phyloP scores from a whole-genome alignment of 2,329 filamentous ascomycete genomes.

The Tolypocladium ovalisporum region DNA sequence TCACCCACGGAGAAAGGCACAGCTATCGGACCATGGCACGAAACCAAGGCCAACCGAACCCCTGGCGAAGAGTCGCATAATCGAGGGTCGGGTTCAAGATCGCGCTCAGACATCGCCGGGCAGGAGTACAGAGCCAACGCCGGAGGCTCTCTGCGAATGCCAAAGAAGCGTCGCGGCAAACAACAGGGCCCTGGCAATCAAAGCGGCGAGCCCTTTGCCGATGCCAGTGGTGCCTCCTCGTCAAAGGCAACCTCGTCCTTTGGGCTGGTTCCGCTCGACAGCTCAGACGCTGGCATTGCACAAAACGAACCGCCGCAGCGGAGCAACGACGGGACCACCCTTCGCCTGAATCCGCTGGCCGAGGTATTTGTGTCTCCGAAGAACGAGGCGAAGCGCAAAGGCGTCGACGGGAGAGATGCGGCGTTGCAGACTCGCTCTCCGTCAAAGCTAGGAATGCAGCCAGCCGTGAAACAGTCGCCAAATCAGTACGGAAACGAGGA shows the following conservation, averaged over 20 bases:
- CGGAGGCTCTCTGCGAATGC: slow-evolving; percentile 22
- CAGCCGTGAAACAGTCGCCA: not conserved
- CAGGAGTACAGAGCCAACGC: slow-evolving; percentile 14
- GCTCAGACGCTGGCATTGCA: not conserved
- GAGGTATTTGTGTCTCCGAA: not conserved
- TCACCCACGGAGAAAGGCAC: not conserved
- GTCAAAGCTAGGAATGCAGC: not conserved
- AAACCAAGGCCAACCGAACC: not conserved
- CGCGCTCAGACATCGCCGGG: not conserved
- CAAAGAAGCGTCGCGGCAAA: slow-evolving; percentile 16
- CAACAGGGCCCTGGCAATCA: not conserved
- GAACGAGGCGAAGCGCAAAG: not conserved
- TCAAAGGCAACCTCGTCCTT: not conserved
- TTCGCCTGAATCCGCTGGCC: slow-evolving; percentile 1
- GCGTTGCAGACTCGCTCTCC: not conserved
- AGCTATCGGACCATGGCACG: not conserved
- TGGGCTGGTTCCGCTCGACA: not conserved
- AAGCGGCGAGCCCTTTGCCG: not conserved
- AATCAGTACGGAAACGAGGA: not conserved
- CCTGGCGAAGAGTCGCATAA: not conserved
- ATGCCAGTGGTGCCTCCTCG: slow-evolving; percentile 1
- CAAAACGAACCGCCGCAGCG: not conserved
- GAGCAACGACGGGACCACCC: not conserved
- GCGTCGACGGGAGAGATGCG: not conserved
- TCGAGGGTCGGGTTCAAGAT: not conserved